Base-by-base conservation (phyloP, 306 rosid species). In the Neltuma alba region DNA sequence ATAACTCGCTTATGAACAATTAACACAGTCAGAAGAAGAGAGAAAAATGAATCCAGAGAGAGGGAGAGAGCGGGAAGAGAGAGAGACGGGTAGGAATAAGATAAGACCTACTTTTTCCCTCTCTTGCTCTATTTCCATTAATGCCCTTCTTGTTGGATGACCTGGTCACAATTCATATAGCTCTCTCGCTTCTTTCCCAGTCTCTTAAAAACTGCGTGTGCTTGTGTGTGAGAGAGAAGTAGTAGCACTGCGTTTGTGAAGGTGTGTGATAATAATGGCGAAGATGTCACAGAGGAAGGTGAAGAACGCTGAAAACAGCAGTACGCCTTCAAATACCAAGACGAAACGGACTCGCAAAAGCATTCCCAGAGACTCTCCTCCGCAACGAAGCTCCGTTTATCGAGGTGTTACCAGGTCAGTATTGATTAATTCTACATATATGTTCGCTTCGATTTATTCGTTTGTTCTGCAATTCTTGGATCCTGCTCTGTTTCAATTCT, bases 351-450 rank as follows among this genome's bases (percentile, higher is more conserved):
- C 90, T 1, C 92, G 97, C 36, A 94, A 89, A 70, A 88, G 83
- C 67, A 84, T 85, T 16, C 94, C 93, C 1, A 86, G 92, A 79
- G 86, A 86, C 31, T 89, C 95, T 38, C 93, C 92, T 63, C 89
- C 97, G n/a, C 97, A 87, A 62, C 87, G 97, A 63, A 94, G 97
- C 85, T 92, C 99, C 28, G 68, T 87, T 20, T 89, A 79, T 76
- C 85, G 99, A 2, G 99, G 99, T 7, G 99, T 94, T 79, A 94
- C 99, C 1, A 94, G 99, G 99, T 90, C 50, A 10, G 25, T 12
- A 5, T 61, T 48, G 63, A 57, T 57, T 54, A 8, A 54, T 54
- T 54, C 21, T 47, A 62, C 31, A n/a, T 10, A 65, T 66, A 38
- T 38, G 21, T 10, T 64, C 15, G 3, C 25, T 9, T 37, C 18